Evolutionary conservation across 768 basidiomycete genomes (phyloP).

Genomic region (Paxillus rubicundulus): DNA sequence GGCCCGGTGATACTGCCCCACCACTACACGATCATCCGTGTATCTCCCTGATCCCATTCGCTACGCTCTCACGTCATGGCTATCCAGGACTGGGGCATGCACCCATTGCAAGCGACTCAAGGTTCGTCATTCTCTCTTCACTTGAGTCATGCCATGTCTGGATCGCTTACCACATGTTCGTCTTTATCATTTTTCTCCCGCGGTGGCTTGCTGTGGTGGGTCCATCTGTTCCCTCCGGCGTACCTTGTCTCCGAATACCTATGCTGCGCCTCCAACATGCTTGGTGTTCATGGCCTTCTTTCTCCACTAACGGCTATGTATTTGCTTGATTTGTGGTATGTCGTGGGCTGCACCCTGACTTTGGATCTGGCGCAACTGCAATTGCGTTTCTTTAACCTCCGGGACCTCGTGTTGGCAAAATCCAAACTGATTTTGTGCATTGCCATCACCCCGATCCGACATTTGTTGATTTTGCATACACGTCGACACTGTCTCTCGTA

Average conservation of each 20-base stretch:
- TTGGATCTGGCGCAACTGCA: conserved; percentile 19
- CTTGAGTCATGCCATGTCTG: conserved; percentile 1
- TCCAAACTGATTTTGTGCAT: conserved; percentile 6
- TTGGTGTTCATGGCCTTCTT: conserved; percentile 6
- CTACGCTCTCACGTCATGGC: conserved; percentile 5
- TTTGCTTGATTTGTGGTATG: not conserved
- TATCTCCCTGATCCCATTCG: conserved; percentile 7
- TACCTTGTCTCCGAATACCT: conserved; percentile 17
- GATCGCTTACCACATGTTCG: conserved; percentile 20
- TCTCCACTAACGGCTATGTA: not conserved
- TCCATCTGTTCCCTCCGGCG: conserved; percentile 11
- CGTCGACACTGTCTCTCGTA: not conserved
- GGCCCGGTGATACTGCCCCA: conserved; percentile 14
- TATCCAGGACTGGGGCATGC: conserved; percentile 72
- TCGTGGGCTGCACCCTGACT: conserved; percentile 1
- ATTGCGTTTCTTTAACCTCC: conserved; percentile 24
- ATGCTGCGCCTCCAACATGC: conserved; percentile 10
- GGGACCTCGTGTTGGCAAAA: conserved; percentile 24
- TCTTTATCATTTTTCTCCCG: conserved; percentile 13
- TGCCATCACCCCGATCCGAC: not conserved
- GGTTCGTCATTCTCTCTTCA: conserved; percentile 43
- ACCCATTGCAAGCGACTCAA: conserved; percentile 86
- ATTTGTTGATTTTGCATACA: conserved; percentile 1
- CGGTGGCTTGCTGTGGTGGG: conserved; percentile 3
- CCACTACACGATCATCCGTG: conserved; percentile 7